Evolutionary conservation across 768 basidiomycete species (phyloP).

Genomic region (Termitomyces sp.): DNA sequence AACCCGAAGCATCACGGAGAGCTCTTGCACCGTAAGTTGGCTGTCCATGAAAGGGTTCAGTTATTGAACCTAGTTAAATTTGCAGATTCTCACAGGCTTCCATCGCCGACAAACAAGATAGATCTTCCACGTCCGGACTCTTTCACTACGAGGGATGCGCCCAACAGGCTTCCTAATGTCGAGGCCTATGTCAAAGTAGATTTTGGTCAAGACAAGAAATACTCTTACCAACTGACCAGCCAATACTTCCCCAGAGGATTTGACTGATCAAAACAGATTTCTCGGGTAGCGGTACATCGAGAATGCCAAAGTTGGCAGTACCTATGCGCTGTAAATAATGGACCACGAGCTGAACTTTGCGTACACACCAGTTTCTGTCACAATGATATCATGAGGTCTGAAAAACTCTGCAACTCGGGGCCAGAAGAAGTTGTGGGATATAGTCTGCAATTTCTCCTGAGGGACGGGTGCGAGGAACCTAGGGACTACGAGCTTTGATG

Average conservation of each 20-base stretch:
- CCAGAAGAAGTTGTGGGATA: conserved; percentile 85
- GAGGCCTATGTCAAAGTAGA: neutral
- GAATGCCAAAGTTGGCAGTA: conserved; percentile 80
- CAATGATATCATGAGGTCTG: conserved; percentile 63
- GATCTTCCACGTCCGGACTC: conserved; percentile 60
- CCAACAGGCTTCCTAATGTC: conserved; percentile 54
- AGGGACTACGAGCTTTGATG: conserved; percentile 43
- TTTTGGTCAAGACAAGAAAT: neutral
- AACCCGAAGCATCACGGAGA: conserved; percentile 76
- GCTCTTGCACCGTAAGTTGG: conserved; percentile 77
- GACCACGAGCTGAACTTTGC: too few species aligned
- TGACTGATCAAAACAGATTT: conserved; percentile 63
- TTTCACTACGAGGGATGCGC: conserved; percentile 74
- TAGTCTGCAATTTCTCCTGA: conserved; percentile 42
- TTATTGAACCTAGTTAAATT: neutral
- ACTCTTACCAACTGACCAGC: conserved; percentile 72
- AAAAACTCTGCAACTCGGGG: conserved; percentile 74
- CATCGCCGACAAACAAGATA: conserved; percentile 84
- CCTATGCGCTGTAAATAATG: conserved; percentile 25
- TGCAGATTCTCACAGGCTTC: conserved; percentile 54
- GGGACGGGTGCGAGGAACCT: conserved; percentile 40
- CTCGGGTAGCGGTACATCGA: conserved; percentile 77
- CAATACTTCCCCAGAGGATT: conserved; percentile 90
- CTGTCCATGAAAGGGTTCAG: conserved; percentile 25
- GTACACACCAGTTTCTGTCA: conserved; percentile 76